Evolutionary conservation across 1,139 yeast species (phyloP).

Genomic region (Diutina pseudorugosa): DNA sequence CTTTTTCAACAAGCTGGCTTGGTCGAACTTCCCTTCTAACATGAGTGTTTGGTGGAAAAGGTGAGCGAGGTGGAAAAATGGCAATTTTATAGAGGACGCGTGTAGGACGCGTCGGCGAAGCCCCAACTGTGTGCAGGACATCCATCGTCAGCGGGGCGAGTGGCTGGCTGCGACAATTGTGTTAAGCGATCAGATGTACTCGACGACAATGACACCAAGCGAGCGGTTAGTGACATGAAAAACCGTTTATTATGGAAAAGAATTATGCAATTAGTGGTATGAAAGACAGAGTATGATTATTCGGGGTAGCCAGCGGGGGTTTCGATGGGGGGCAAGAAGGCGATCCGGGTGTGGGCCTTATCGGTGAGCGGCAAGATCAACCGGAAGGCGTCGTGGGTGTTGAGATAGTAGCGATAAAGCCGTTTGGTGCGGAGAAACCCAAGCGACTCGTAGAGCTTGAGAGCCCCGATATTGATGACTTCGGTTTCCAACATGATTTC

Average conservation of each 20-base stretch:
- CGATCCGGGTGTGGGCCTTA: constrained; percentile 8
- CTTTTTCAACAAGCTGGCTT: constrained; percentile 85
- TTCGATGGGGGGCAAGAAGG: constrained; percentile 6
- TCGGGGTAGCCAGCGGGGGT: background rate
- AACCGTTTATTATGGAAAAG: no score
- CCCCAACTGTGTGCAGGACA: background rate
- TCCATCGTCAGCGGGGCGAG: background rate
- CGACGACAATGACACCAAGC: no score
- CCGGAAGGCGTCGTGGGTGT: constrained; percentile 87
- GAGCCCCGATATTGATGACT: constrained; percentile 67
- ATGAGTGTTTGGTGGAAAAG: constrained; percentile 19
- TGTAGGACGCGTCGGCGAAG: background rate
- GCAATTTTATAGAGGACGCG: background rate
- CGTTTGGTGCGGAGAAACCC: constrained; percentile 81
- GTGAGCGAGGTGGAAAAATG: background rate
- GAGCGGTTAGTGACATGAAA: no score
- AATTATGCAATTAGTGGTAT: background rate
- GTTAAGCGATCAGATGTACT: no score
- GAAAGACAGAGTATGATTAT: background rate
- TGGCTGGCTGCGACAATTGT: background rate
- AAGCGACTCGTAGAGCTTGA: constrained; percentile 67
- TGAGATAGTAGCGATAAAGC: constrained; percentile 74
- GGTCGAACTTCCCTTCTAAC: constrained; percentile 96
- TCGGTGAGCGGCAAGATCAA: constrained; percentile 28
- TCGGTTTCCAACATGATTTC: constrained; percentile 90